Base-by-base conservation (phyloP, 2,329 filamentous ascomycete species). In the Fusarium sp. region DNA sequence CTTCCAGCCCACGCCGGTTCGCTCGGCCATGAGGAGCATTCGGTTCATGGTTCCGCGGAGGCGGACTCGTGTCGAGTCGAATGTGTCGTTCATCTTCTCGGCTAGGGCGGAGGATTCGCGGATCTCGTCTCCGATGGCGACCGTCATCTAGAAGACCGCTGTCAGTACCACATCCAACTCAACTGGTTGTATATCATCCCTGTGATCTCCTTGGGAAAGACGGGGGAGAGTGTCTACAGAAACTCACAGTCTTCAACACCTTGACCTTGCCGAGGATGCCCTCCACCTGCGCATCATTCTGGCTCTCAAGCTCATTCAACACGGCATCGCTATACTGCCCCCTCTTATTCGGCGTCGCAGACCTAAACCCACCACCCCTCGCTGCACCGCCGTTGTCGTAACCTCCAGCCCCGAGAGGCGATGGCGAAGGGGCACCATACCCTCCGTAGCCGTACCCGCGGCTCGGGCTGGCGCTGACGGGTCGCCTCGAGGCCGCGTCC, bases 111-210 rank as follows among this genome's bases (percentile, higher is more conserved):
- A 94, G 16, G 93, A 96, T 73, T 97, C 94, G 77, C 96, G 91
- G 79, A 98, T 98, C 84, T 98, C 96, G 80, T 97, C 94, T 74
- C 96, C 96, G 76, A 99, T 99, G 6, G 95, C 94, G 40, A 94
- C 85, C 1, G 95, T 98, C 86, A 99, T 93, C 93, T 96, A 75
- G 5, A 31, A 37, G 5, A 27, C 29, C 24, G 9, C 16, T 22
- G 65, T 79, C 63, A 75, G n/a, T 24, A 16, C 5, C 40, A 4
- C 6, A 20, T 27, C 45, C 45, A 27, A 50, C 42, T 16, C 13
- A 13, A 40, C 38, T n/a, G 13, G 20, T 3, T 24, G 20, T 45
- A 45, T 45, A 45, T 45, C 13, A 22, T 45, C 20, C 13, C 42
- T 22, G 22, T 18, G 22, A 50, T 50, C 5, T 6, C 45, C 20